A percentile compares a stretch with the other conserved stretches of the same genome.
Evolutionary conservation across 2,329 filamentous ascomycete species (phyloP).

Genomic region (Alternaria gaisen): DNA sequence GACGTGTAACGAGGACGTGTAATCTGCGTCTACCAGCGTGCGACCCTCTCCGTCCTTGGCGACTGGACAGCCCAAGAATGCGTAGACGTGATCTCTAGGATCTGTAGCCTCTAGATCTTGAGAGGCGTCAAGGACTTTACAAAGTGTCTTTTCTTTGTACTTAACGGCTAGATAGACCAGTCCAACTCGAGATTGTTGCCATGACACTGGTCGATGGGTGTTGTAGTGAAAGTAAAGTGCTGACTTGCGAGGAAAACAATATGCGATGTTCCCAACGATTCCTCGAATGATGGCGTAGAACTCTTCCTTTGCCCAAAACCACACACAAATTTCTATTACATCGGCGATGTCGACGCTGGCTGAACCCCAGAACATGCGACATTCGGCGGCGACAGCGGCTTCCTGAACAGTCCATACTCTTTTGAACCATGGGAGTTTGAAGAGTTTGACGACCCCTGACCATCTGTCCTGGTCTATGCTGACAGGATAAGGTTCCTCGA

Average conservation of each 20-base stretch:
- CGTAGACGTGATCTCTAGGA: not conserved
- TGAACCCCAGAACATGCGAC: not conserved
- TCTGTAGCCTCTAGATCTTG: accelerated
- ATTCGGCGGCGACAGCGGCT: not conserved
- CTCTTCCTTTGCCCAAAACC: no score
- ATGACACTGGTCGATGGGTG: accelerated
- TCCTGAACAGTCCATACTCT: not conserved
- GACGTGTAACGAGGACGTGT: not conserved
- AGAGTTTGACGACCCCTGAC: accelerated
- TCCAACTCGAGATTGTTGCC: not conserved
- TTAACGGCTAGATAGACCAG: accelerated
- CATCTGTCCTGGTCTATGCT: accelerated
- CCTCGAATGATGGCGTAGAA: accelerated
- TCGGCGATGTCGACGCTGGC: not conserved
- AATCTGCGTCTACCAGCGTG: not conserved
- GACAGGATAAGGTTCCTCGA: not conserved
- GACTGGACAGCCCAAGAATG: not conserved
- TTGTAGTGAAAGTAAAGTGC: not conserved
- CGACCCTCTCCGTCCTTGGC: not conserved
- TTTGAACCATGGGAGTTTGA: accelerated
- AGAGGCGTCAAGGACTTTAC: accelerated
- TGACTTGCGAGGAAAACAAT: accelerated
- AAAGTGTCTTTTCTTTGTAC: not conserved
- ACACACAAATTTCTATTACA: not conserved
- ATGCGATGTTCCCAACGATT: not conserved